phyloP scores from a whole-genome alignment of 192 early-diverging fungal species.

The Gigaspora rosea region DNA sequence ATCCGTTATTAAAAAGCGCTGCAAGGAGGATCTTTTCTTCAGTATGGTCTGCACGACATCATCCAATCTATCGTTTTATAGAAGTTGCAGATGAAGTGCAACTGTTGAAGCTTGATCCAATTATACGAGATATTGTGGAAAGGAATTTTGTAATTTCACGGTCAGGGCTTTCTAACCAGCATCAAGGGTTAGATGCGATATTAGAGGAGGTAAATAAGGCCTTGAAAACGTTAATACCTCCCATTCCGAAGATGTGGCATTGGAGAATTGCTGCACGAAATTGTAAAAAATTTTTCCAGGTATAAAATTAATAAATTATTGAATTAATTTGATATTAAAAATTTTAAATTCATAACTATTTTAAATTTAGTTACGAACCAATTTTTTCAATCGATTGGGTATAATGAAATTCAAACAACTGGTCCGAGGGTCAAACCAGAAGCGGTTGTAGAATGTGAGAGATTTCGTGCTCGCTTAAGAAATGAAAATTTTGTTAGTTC shows the following conservation, averaged over 20 bases:
- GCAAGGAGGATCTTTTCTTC: too few relatives aligned
- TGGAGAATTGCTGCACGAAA: slow-evolving; percentile 10
- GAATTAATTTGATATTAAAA: neutral
- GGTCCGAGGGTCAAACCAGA: slow-evolving; percentile 6
- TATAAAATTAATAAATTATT: neutral
- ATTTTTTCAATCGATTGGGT: slow-evolving; percentile 13
- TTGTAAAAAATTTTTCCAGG: slow-evolving; percentile 9
- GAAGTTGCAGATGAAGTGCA: too few relatives aligned
- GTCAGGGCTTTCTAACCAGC: neutral
- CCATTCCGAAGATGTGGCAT: neutral
- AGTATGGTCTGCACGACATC: too few relatives aligned
- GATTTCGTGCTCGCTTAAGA: neutral
- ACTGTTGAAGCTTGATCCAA: too few relatives aligned
- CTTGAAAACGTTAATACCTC: slow-evolving; percentile 26
- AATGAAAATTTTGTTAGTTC: slow-evolving; percentile 4
- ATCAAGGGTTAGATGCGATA: too few relatives aligned
- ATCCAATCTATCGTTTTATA: too few relatives aligned
- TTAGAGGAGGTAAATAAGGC: slow-evolving; percentile 9
- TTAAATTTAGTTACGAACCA: slow-evolving; percentile 12
- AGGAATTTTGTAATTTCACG: neutral
- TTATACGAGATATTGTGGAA: too few relatives aligned
- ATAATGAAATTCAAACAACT: slow-evolving; percentile 11
- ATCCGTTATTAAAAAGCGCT: slow-evolving; percentile 23
- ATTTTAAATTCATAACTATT: neutral
- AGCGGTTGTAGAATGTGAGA: neutral